Conservation (phyloP, 2,329 filamentous ascomycete species). For the Cytospora mali region DNA sequence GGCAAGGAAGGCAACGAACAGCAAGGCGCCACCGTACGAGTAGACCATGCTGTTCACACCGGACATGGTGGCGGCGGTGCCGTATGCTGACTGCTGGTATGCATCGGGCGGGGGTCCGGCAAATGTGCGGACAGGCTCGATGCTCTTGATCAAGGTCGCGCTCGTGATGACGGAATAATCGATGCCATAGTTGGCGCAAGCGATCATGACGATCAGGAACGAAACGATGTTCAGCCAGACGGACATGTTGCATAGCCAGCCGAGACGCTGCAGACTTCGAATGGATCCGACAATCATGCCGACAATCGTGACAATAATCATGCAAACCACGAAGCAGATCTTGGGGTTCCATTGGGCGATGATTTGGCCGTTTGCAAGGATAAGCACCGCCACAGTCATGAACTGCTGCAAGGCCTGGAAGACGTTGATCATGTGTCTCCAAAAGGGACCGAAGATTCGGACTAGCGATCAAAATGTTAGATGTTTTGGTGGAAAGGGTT, state of each 20-base stretch:
- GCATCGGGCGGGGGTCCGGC: constrained; percentile 19
- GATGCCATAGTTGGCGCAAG: constrained; percentile 46
- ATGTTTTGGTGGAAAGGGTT: too few species aligned
- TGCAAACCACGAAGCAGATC: constrained; percentile 57
- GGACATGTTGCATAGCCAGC: constrained; percentile 57
- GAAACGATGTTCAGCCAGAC: constrained; percentile 59
- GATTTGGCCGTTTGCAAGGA: constrained; percentile 56
- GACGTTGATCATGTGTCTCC: constrained; percentile 51
- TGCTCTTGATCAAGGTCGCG: constrained; percentile 12
- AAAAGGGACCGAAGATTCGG: constrained; percentile 47
- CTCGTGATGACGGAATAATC: constrained; percentile 12
- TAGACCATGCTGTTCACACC: constrained; percentile 56
- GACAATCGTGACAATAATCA: constrained; percentile 50
- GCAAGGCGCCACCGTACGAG: constrained; percentile 60
- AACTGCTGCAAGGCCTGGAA: constrained; percentile 52
- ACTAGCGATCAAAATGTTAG: constrained; percentile 26
- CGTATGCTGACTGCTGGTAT: constrained; percentile 20
- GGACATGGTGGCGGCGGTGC: constrained; percentile 45
- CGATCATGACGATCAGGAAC: constrained; percentile 59
- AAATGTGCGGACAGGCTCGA: constrained; percentile 18
- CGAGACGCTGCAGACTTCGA: constrained; percentile 55
- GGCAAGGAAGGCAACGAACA: constrained; percentile 61
- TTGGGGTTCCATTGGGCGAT: constrained; percentile 52
- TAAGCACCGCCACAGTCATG: constrained; percentile 53
- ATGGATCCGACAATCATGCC: constrained; percentile 59